Base-by-base conservation (phyloP, 345 rosid genomes). In the Hibiscus trionum region DNA sequence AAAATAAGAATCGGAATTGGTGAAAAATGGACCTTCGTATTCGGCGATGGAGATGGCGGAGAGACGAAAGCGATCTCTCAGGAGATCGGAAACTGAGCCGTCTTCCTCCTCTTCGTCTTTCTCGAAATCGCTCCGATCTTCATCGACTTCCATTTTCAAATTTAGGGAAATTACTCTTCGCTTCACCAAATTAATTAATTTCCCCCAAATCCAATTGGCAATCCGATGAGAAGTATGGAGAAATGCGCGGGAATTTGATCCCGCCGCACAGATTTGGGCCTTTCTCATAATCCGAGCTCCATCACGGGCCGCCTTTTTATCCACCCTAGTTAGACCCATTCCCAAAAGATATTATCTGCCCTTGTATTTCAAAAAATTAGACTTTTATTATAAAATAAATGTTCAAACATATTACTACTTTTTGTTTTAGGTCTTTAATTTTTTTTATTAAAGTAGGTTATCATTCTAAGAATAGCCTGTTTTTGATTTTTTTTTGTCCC, bases 1-100 rank as follows among this genome's bases (percentile, higher is more conserved):
- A 17, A 62, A 64, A 44, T 3, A 33, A 26, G 15, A 33, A 56
- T 11, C 57, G 61, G 19, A 16, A 26, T 50, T 9, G 60, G 33
- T 26, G 6, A 0, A 17, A 62, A 72, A 47, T 49, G 61, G 62
- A 91, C 98, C 95, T 80, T 91, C 88, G 15, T 86, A 59, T 82
- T 91, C 88, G 73, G 93, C 91, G 59, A 91, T 86, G 70, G 96
- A 86, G 77, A 94, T 83, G 11, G 89, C 79, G 35, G 93, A 81
- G 82, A 94, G 91, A 62, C 96, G 81, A 72, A 91, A 87, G 50
- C 98, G 93, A 72, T 90, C 97, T 59, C 84, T 82, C n/a, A 86
- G 81, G 42, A 84, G 75, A 64, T 90, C 88, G 42, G 73, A 82
- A 66, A 78, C 83, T 6, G 91, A 79, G 19, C 86, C 91, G 2